Base-by-base conservation (phyloP, 2,329 filamentous ascomycete genomes). In the Botrytis hyacinthi region DNA sequence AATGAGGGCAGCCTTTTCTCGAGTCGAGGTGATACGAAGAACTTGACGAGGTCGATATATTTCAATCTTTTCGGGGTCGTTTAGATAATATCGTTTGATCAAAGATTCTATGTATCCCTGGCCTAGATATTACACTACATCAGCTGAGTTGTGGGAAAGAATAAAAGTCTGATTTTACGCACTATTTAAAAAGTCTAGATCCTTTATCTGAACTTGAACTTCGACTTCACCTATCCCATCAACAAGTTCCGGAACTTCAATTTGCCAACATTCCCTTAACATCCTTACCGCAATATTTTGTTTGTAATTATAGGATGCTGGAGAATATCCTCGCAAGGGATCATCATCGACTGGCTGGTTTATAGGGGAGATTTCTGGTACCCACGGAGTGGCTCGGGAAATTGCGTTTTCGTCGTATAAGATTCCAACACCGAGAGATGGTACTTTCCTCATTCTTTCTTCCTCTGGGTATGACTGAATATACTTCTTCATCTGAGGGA, bases 141-240 rank as follows among this genome's bases (percentile, higher is more conserved):
- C 72, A 73, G 73, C 65, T 67, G 14, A 42, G 14, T 32, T 35
- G 4, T 35, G 16, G 40, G 32, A 54, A n/a, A 14, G 68, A n/a
- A 63, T 6, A 42, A 48, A 18, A 42, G 14, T 26, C 51, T 35
- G 3, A 20, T 18, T 29, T 51, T 40, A 74, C 79, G 74, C 75
- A 81, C 80, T 74, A 1, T 78, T 59, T 12, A 82, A 70, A 68
- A 80, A 75, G 18, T 80, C 78, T 26, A 81, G 73, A 54, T 81
- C 76, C 40, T 69, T 67, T 8, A 61, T 42, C 16, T 66, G 67
- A 42, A 81, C n/a, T 61, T 77, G 46, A 60, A 81, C 57, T 57
- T 82, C 80, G 61, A 80, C 76, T 71, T 80, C 77, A 16, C 81
- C 81, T 65, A 81, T 74, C 10, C 76, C 76, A 7, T 79, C 75